Evolutionary conservation across 257 asterid species (phyloP).

Genomic region (Nicotiana sylvestris): DNA sequence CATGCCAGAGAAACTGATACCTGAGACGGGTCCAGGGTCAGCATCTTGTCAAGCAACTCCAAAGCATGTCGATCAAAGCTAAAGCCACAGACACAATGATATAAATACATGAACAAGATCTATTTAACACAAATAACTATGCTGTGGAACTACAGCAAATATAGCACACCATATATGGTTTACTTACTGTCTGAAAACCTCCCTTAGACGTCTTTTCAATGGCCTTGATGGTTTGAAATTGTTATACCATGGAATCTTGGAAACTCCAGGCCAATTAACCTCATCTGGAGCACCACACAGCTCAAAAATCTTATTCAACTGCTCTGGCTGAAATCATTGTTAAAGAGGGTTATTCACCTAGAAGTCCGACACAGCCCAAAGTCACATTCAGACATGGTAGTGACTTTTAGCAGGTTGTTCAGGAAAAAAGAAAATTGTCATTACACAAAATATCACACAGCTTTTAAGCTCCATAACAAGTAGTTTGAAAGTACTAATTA

Average conservation of each 20-base stretch:
- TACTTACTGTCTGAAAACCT: conserved; percentile 81
- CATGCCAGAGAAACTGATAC: conserved; percentile 31
- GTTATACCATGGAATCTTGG: conserved; percentile 93
- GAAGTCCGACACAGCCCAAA: neutral
- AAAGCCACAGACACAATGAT: conserved; percentile 9
- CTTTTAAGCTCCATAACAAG: neutral
- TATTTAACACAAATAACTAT: neutral
- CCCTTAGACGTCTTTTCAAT: conserved; percentile 83
- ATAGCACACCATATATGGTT: conserved; percentile 1
- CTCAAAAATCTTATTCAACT: conserved; percentile 84
- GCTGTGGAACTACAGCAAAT: neutral
- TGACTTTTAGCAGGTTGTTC: neutral
- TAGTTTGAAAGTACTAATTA: neutral
- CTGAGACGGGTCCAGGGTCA: conserved; percentile 88
- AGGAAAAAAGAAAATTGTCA: neutral
- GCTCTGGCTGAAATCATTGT: conserved; percentile 70
- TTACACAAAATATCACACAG: neutral
- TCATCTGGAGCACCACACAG: conserved; percentile 99
- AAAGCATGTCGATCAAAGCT: conserved; percentile 94
- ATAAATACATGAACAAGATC: neutral
- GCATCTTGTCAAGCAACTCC: conserved; percentile 85
- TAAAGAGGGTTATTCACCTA: neutral
- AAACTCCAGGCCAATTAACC: conserved; percentile 93
- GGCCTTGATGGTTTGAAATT: conserved; percentile 85
- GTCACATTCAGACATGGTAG: neutral